Evolutionary conservation across 495 filamentous ascomycete genomes (phyloP).

Genomic region (Hypomontagnella monticulosa): DNA sequence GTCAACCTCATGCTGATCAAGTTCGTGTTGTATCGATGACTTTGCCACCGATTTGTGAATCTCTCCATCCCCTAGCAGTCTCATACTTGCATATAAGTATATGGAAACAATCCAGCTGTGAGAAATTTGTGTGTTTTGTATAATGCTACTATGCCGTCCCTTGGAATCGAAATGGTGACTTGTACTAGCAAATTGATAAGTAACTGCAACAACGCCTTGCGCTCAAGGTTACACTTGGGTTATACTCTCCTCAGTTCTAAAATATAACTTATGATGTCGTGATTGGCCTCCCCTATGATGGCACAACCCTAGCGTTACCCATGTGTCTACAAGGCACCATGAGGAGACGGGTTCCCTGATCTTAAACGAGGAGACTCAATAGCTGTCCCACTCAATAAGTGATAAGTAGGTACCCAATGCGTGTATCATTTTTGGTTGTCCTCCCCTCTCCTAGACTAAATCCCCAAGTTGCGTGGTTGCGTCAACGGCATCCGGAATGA

Average conservation of each 20-base stretch:
- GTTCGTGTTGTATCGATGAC: constrained; percentile 1
- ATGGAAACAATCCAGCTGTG: background rate
- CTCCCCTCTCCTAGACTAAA: constrained; percentile 7
- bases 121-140: background rate
- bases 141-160: background rate
- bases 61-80: background rate
- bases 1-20: background rate
- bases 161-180: background rate
- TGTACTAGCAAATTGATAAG: background rate
- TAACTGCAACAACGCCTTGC: background rate
- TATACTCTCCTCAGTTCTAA: too few relatives aligned
- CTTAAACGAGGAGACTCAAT: too few relatives aligned
- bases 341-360: too few relatives aligned
- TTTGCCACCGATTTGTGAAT: constrained; percentile 2
- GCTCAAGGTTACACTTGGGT: background rate
- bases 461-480: constrained; percentile 11
- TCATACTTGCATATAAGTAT: background rate
- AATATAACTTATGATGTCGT: constrained; percentile 15
- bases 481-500: constrained; percentile 16
- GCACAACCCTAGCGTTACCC: constrained; percentile 7
- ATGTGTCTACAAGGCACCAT: background rate
- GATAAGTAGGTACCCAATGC: background rate
- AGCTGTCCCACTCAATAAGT: too few relatives aligned
- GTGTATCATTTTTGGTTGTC: background rate
- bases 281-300: constrained; percentile 21